Base-by-base conservation (phyloP, 176 grass and related monocot species). In the Bonia amplexicaulis region DNA sequence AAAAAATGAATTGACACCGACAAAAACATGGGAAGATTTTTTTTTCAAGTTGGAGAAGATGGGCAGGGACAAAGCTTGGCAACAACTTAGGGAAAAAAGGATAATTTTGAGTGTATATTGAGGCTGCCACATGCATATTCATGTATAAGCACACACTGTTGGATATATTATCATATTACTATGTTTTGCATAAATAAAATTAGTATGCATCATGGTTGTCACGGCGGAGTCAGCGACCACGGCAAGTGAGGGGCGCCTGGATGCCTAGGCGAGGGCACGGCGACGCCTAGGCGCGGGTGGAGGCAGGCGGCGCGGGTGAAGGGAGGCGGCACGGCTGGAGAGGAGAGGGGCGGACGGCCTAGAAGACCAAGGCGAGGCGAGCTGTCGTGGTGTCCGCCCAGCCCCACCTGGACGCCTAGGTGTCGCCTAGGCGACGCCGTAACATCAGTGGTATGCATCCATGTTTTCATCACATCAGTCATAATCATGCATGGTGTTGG, bases 31-130 rank as follows among this genome's bases (percentile, higher is more conserved):
- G 2, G 45, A 69, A 74, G 26, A 70, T 40, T 69, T 9, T 12
- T 71, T 79, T 80, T n/a, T 62, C 45, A 74, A 45, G 57, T 44
- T 15, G 23, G 48, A 82, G 52, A 69, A n/a, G 61, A 71, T 60
- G 44, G 62, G 14, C 72, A 69, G n/a, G 31, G 67, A 26, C 12
- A 69, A 73, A 71, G 16, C 37, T 25, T 29, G 11, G 16, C 10
- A 63, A 48, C 35, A 54, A 33, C 52, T 69, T 71, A 19, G 19
- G 1, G 9, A 58, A 23, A 73, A 63, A 4, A 9, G 13, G 9
- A 85, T 15, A 81, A 55, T 12, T 75, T 49, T 87, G 78, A 66
- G 66, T 61, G 27, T 65, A 80, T 3, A 80, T 71, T 73, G 33
- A 42, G 27, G 70, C 19, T 68, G 22, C 54, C 27, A 60, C 19